Percentiles rank a stretch among this genome's conserved stretches.
phyloP scores from a whole-genome alignment of 2,329 filamentous ascomycete genomes.

The Fusarium acutatum region DNA sequence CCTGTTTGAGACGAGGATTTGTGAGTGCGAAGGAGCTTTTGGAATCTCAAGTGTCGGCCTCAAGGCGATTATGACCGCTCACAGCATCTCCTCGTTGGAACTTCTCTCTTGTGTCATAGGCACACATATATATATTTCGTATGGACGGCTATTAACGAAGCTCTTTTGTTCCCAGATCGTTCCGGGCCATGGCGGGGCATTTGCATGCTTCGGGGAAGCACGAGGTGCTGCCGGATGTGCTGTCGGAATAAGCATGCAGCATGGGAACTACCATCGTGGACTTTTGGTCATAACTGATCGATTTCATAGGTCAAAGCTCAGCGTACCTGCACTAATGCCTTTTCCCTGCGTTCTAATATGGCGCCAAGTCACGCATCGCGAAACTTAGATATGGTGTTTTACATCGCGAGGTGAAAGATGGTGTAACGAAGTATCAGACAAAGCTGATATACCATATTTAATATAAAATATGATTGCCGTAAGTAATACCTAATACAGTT shows the following conservation, averaged over 20 bases:
- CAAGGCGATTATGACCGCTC: neutral
- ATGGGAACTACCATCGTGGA: slow-evolving; percentile 24
- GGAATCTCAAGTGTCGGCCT: neutral
- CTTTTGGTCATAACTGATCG: slow-evolving; percentile 10
- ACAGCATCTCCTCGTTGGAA: neutral
- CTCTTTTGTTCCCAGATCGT: slow-evolving; percentile 7
- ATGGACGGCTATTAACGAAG: neutral
- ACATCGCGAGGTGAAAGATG: neutral
- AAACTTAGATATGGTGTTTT: neutral
- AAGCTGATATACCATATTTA: neutral
- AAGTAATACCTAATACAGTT: neutral
- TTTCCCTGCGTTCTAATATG: slow-evolving; percentile 28
- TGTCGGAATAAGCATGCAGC: slow-evolving; percentile 38
- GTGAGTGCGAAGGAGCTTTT: neutral
- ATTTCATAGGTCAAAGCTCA: slow-evolving; percentile 20
- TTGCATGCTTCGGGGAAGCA: slow-evolving; percentile 38
- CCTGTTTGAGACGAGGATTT: neutral
- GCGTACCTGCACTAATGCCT: slow-evolving; percentile 38
- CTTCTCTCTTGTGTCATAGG: neutral
- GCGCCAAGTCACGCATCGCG: slow-evolving; percentile 10
- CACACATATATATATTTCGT: neutral
- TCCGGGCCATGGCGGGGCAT: slow-evolving; percentile 32
- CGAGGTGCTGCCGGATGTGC: slow-evolving; percentile 33
- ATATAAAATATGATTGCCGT: neutral
- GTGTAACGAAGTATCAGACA: neutral